These are phyloP conservation scores for Podospora australis DNA, from an alignment of 495 filamentous ascomycete genomes.

Conservation along the genomic window DNA sequence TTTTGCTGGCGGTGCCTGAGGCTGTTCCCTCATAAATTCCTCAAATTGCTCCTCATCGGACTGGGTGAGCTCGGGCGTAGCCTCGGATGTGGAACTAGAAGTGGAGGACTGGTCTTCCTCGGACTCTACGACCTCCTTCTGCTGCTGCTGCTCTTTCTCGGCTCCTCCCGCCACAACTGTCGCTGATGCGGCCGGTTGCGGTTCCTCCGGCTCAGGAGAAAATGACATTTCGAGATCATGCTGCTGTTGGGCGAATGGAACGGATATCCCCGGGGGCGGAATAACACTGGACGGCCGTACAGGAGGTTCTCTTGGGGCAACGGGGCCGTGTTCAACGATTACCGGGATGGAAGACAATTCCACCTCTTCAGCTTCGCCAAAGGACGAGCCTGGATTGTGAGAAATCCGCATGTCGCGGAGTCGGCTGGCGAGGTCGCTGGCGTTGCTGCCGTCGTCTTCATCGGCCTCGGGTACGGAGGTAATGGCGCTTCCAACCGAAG, in stretches of 20 bases:
- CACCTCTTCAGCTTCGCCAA: conserved; percentile 33
- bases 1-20: too few relatives aligned
- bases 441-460: conserved; percentile 49
- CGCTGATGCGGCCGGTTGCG: background rate
- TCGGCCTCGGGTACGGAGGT: conserved; percentile 64
- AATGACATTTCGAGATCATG: too few relatives aligned
- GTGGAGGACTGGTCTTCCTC: background rate
- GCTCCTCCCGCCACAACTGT: background rate
- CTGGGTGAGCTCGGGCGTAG: too few relatives aligned
- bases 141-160: background rate
- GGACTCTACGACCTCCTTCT: conserved; percentile 11
- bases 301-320: conserved; percentile 8
- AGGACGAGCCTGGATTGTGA: background rate
- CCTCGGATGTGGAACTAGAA: too few relatives aligned
- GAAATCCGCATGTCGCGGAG: conserved; percentile 34
- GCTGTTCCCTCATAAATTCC: too few relatives aligned
- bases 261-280: conserved; percentile 10
- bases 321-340: conserved; percentile 33
- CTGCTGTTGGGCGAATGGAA: background rate
- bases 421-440: conserved; percentile 29
- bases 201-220: background rate
- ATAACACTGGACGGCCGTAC: conserved; percentile 23
- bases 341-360: conserved; percentile 37
- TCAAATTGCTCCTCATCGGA: too few relatives aligned
- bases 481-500: conserved; percentile 68